Evolutionary conservation across 176 grass and related monocot species (phyloP), one percentile per base, ranked within the genome.

Genomic region (Alopecurus myosuroides): DNA sequence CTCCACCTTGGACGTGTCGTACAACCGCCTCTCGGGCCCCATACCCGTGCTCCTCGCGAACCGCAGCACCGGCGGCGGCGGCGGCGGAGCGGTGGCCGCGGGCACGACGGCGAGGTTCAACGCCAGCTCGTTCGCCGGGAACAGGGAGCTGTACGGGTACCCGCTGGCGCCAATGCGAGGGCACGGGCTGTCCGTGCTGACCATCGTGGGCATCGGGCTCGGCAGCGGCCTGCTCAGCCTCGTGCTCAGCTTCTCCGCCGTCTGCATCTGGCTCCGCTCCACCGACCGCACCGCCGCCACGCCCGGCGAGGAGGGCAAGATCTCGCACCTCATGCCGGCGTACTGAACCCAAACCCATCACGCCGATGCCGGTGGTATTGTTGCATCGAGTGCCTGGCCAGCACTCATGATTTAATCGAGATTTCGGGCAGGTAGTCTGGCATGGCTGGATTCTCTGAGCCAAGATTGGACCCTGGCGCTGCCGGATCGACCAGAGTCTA

Each of bases 171-270:
- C 90, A 1, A 36, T 75, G 83, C 81, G 82, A 22, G 77, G 69
- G 2, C 73, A 72, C 28, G 88, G 86, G 0, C 82, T 93, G 26
- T 95, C 94, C 57, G 91, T 95, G 62, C 91, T 92, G 13, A 88
- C 88, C n/a, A 95, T 95, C 62, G 94, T 95, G 15, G 90, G 81
- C 23, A 95, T 95, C 86, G 94, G 94, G 28, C 84, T 95, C 17
- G 94, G 86, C 40, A 93, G 90, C 65, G 94, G 94, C 0, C 75
- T 95, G 56, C 77, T 95, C 44, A 95, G 94, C 73, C 85, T 95
- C 19, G 78, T 91, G 37, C 83, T 95, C 33, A 95, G 94, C 86
- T 95, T 95, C 86, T 85, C 94, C 22, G 94, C 88, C 58, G 91
- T 95, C 69, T 95, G 94, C 63, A 60, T 95, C 26, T 95, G 94